Percentiles rank a stretch among this genome's conserved stretches.
These are phyloP conservation scores for Tulasnella calospora DNA, from an alignment of 768 basidiomycete species.

Conservation along the genomic window DNA sequence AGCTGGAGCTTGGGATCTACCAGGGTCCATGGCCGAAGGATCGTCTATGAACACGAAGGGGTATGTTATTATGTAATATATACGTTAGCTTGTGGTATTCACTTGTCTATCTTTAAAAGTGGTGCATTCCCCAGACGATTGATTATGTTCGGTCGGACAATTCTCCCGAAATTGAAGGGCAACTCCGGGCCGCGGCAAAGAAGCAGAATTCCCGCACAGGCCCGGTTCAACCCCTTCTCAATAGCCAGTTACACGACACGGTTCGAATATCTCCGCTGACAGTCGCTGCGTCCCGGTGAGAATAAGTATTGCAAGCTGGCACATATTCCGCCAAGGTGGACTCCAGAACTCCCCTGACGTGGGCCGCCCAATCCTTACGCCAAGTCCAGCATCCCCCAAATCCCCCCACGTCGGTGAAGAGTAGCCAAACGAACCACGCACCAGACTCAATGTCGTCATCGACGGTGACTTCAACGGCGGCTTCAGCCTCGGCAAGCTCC, in stretches of 20 bases:
- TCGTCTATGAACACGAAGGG: neutral
- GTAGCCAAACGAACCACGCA: neutral
- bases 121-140: neutral
- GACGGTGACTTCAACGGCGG: neutral
- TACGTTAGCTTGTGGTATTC: neutral
- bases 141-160: neutral
- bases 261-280: neutral
- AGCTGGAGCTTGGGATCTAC: neutral
- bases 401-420: neutral
- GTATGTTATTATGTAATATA: neutral
- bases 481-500: neutral
- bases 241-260: neutral
- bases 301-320: neutral
- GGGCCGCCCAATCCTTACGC: neutral
- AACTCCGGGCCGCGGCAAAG: neutral
- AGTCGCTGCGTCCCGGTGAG: neutral
- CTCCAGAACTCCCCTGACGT: neutral
- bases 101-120: neutral
- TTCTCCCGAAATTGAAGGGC: neutral
- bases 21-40: neutral
- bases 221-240: neutral
- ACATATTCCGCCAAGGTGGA: neutral
- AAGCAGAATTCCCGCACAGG: neutral
- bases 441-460: neutral
- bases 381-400: neutral